Evolutionary conservation across 768 basidiomycete species (phyloP).

Genomic region (Phlebiopsis gigantea): DNA sequence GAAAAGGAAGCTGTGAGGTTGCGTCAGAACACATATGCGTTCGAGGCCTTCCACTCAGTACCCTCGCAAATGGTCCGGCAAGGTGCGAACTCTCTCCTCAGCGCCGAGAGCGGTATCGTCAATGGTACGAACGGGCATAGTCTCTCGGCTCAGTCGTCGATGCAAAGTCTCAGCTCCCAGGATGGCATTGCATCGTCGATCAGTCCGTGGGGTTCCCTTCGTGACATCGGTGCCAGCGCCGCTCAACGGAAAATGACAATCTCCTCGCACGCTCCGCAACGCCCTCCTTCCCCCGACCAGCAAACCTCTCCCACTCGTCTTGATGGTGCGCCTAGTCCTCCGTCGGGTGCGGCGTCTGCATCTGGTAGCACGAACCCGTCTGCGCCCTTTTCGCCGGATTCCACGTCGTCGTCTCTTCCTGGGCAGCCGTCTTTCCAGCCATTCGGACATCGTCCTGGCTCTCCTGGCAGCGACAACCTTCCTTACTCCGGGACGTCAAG

Average conservation of each 20-base stretch:
- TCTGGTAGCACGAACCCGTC: conserved; percentile 16
- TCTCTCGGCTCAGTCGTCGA: conserved; percentile 15
- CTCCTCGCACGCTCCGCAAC: conserved; percentile 16
- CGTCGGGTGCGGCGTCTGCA: conserved; percentile 5
- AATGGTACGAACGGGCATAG: neutral
- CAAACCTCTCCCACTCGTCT: conserved; percentile 22
- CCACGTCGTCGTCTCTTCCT: conserved; percentile 21
- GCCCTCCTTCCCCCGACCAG: conserved; percentile 19
- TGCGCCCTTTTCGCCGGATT: conserved; percentile 26
- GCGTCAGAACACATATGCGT: conserved; percentile 44
- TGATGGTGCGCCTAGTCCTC: conserved; percentile 15
- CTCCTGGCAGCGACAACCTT: conserved; percentile 19
- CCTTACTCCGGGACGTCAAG: conserved; percentile 39
- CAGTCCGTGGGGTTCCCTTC: conserved; percentile 21
- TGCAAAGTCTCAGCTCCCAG: conserved; percentile 16
- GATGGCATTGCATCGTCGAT: conserved; percentile 1
- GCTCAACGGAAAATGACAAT: conserved; percentile 23
- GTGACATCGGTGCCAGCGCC: conserved; percentile 22
- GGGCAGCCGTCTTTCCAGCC: conserved; percentile 24
- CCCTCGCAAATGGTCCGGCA: conserved; percentile 33
- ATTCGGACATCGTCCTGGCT: conserved; percentile 23
- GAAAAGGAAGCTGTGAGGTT: conserved; percentile 47
- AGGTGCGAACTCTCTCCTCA: conserved; percentile 26
- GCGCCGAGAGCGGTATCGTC: conserved; percentile 23
- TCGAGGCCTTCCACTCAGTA: conserved; percentile 76